Base-by-base conservation (phyloP, 768 basidiomycete species). In the Phlebiopsis flavidoalba region DNA sequence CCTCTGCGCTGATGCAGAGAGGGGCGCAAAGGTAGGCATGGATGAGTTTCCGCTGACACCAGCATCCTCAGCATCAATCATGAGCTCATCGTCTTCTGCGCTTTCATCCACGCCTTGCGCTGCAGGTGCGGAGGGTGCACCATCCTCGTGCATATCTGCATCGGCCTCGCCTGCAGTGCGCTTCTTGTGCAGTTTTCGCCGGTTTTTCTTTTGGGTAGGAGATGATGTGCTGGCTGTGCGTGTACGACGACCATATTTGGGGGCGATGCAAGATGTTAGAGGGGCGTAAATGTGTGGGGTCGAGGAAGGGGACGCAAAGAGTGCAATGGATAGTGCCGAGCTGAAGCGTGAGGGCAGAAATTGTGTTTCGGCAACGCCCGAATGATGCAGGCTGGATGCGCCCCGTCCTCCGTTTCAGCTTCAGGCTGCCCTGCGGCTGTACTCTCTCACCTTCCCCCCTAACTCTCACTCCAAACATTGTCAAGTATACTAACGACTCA, bases 11-110 rank as follows among this genome's bases (percentile, higher is more conserved):
- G 82, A 77, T 8, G 86, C 80, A 8, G 85, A 78, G 19, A 93
- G 79, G 8, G 90, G 83, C 53, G 86, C 81, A 71, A 95, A 94
- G 7, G 80, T 76, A 45, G 90, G 87, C 33, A 82, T 85, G 45
- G 82, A 75, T 5, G 81, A 74, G 52, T 75, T 75, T n/a, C 79
- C 74, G 17, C 75, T 71, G 43, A 70, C 65, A 37, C 77, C 70
- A 37, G 80, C 69, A 31, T 83, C 66, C 62, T 81, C 78, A 37
- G 77, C 70, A 59, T 85, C 83, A 62, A 89, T 87, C 72, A 86
- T 79, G 33, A 89, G 72, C 47, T 83, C 86, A 60, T 86, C 85
- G 65, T 89, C 87, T 35, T 77, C 76, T 3, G 47, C 45, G 45
- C 64, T 65, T 22, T 62, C 60, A n/a, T 37, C 26, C 7, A 24